These are phyloP conservation scores for Angophora floribunda DNA, from an alignment of 345 rosid species.

Conservation along the genomic window DNA sequence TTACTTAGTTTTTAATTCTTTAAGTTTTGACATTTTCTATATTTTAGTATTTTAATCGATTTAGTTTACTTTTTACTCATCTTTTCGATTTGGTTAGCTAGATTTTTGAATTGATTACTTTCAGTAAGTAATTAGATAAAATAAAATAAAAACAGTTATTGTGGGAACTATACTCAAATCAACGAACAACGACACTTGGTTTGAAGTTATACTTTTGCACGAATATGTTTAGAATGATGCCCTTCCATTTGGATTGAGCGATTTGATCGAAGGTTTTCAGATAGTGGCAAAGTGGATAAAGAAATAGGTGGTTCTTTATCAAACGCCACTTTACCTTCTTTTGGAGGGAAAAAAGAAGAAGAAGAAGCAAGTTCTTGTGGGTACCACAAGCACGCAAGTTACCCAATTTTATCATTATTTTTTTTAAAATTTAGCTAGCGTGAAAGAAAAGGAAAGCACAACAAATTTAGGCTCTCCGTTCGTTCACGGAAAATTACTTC, in stretches of 20 bases:
- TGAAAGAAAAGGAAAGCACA: not conserved
- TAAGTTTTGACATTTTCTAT: no score
- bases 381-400: rapidly evolving
- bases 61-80: no score
- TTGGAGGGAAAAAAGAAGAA: not conserved
- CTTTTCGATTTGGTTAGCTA: no score
- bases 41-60: no score
- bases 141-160: no score
- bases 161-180: no score
- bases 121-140: no score
- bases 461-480: no score
- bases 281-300: not conserved
- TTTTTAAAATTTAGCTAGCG: not conserved
- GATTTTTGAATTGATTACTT: no score
- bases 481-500: no score
- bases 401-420: rapidly evolving
- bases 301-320: not conserved
- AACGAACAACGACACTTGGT: no score
- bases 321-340: not conserved
- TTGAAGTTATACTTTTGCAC: not conserved
- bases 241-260: not conserved
- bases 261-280: not conserved
- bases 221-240: rapidly evolving
- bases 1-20: no score
- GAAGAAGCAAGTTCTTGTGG: not conserved